Evolutionary conservation across 2,329 filamentous ascomycete genomes (phyloP), one percentile per base, ranked within the genome.

Genomic region (Colletotrichum navitas): DNA sequence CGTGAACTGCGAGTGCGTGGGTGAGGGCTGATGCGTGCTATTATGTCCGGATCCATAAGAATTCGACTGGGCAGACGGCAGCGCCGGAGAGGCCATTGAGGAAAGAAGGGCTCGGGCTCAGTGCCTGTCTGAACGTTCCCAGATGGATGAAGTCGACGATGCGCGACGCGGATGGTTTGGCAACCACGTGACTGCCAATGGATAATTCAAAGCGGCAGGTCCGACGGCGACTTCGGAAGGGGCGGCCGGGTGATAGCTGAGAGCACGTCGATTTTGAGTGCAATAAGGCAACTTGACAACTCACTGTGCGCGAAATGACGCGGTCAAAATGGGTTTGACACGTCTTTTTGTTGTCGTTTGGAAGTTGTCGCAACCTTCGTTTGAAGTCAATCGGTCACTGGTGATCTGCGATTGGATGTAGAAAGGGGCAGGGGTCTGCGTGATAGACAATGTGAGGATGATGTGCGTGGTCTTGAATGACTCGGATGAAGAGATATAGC

Each of bases 281-380:
- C 29, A 29, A 29, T 4, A 4, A 11, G 24, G 16, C 5, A 7
- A 5, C 11, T 16, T 6, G 24, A 3, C 5, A 2, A 7, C 18
- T 36, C 7, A 58, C 34, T 7, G 16, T 47, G 12, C 68, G 58
- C 56, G 43, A 12, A 6, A 49, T 52, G 63, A 63, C 68, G 68
- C 68, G 68, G 58, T 21, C 10, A 11, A 7, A 11, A 36, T 1
- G 7, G 41, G 41, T 5, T 67, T 16, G 36, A 68, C 68, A 29
- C 68, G 68, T 32, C 39, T 1, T 4, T 45, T 45, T 39, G 11
- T 26, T 62, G 5, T 3, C 14, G 24, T 36, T 47, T 49, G 36
- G 14, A 39, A 14, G 43, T n/a, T 29, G 14, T 59, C 39, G n/a
- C 24, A 14, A 39, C 55, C 29, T 39, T 11, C 5, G 18, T 51